Evolutionary conservation across 2,329 filamentous ascomycete genomes (phyloP).

Genomic region (Hymenoscyphus salicellus): DNA sequence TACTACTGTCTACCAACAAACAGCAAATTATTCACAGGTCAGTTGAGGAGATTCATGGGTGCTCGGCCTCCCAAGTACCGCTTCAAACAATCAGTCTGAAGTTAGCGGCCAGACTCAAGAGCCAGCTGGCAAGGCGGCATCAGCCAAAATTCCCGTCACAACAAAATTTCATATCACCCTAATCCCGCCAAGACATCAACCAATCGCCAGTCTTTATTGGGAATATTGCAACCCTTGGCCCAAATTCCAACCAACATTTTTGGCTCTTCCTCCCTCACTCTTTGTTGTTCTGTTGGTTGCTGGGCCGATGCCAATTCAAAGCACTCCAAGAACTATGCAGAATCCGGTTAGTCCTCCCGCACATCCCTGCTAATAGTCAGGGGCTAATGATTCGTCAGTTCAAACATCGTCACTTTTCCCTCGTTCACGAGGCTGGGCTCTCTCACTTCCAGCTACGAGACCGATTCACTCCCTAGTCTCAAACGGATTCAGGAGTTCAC

Average conservation of each 20-base stretch:
- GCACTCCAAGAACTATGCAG: background rate
- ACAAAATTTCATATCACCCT: background rate
- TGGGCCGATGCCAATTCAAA: background rate
- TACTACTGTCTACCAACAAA: background rate
- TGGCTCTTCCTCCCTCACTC: background rate
- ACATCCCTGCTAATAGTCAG: background rate
- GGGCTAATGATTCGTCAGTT: background rate
- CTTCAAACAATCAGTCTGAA: background rate
- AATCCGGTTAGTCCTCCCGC: conserved; percentile 1
- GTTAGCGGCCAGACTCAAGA: background rate
- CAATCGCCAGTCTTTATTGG: background rate
- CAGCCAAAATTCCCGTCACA: background rate
- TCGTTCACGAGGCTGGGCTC: no score
- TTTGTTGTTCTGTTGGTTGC: conserved; percentile 1
- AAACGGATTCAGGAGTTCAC: no score
- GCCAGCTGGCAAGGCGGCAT: background rate
- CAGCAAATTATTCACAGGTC: background rate
- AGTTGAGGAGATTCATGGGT: background rate
- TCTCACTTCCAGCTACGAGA: no score
- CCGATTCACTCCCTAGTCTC: no score
- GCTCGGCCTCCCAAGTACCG: background rate
- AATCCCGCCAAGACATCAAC: background rate
- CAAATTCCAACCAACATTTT: background rate
- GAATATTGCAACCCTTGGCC: background rate
- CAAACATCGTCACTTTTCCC: background rate